A percentile compares a stretch with the other conserved stretches of the same genome.
phyloP scores from a whole-genome alignment of 75 land plant species.

The Selaginella moellendorffii region DNA sequence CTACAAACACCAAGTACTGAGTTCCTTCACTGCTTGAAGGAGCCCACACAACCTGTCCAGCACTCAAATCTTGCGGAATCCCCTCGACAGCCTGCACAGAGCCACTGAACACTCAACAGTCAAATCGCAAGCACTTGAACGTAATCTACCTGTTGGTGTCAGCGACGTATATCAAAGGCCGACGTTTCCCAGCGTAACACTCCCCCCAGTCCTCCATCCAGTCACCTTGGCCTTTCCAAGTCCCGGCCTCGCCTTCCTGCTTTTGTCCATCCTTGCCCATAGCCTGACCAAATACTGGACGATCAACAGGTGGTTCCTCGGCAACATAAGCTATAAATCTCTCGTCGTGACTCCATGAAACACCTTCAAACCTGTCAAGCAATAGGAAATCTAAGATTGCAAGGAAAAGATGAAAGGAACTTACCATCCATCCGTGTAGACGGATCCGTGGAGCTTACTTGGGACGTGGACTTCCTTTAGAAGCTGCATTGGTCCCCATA shows the following conservation, averaged over 20 bases:
- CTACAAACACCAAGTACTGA: conserved; percentile 71
- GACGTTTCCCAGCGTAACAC: conserved; percentile 65
- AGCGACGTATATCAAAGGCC: conserved; percentile 61
- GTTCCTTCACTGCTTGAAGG: conserved; percentile 22
- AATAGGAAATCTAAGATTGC: neutral
- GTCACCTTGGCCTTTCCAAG: conserved; percentile 96
- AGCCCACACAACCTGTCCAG: conserved; percentile 93
- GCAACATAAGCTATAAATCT: conserved; percentile 78
- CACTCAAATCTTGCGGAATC: conserved; percentile 44
- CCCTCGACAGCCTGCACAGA: conserved; percentile 57
- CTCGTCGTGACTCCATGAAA: conserved; percentile 85
- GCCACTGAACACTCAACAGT: conserved; percentile 35
- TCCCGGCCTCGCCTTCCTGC: conserved; percentile 33
- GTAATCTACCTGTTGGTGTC: conserved; percentile 37
- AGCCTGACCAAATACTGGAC: conserved; percentile 43
- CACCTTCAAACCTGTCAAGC: conserved; percentile 81
- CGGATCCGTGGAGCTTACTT: conserved; percentile 59
- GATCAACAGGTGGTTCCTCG: conserved; percentile 53
- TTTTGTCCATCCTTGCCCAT: conserved; percentile 28
- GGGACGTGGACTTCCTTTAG: conserved; percentile 61
- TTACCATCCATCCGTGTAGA: conserved; percentile 90
- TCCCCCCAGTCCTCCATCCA: conserved; percentile 98
- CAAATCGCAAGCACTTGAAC: neutral
- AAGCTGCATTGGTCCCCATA: conserved; percentile 61
- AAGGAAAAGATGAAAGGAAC: too few relatives aligned